These are phyloP conservation scores for Aspergillus chevalieri DNA, from an alignment of 2,329 filamentous ascomycete species.

Conservation along the genomic window DNA sequence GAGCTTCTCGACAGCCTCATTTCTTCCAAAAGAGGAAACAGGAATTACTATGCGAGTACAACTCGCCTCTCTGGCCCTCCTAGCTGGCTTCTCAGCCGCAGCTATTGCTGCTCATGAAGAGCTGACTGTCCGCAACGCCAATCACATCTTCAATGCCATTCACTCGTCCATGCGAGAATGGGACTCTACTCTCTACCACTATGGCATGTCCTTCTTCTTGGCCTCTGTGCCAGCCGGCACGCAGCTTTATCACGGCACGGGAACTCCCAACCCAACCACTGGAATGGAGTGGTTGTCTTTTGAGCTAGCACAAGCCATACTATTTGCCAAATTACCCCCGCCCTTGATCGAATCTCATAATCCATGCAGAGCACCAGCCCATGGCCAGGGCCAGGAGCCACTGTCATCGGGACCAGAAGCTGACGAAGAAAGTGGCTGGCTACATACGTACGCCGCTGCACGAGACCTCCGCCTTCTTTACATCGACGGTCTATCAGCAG, in stretches of 20 bases:
- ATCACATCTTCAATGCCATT: slow-evolving; percentile 60
- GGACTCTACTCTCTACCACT: slow-evolving; percentile 62
- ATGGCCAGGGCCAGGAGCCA: background rate
- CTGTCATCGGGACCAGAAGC: too few species aligned
- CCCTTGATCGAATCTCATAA: background rate
- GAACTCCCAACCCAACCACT: slow-evolving; percentile 13
- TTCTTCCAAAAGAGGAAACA: too few species aligned
- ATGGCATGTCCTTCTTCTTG: slow-evolving; percentile 63
- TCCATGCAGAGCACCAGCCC: background rate
- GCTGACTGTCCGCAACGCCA: background rate
- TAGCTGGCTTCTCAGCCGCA: too few species aligned
- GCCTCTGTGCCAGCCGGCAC: slow-evolving; percentile 57
- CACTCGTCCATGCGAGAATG: slow-evolving; percentile 64
- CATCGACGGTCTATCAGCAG: slow-evolving; percentile 64
- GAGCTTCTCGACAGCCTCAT: too few species aligned
- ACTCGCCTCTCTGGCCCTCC: too few species aligned
- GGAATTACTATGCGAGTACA: too few species aligned
- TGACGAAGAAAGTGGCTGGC: slow-evolving; percentile 43
- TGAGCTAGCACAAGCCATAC: slow-evolving; percentile 62
- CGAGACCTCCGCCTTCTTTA: slow-evolving; percentile 58
- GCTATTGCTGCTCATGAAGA: too few species aligned
- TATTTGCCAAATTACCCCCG: slow-evolving; percentile 46
- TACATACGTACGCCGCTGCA: slow-evolving; percentile 60
- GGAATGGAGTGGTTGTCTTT: slow-evolving; percentile 63
- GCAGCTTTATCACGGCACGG: slow-evolving; percentile 59